Conservation (phyloP, 192 early-diverging fungal species). For the Umbelopsis sp. region DNA sequence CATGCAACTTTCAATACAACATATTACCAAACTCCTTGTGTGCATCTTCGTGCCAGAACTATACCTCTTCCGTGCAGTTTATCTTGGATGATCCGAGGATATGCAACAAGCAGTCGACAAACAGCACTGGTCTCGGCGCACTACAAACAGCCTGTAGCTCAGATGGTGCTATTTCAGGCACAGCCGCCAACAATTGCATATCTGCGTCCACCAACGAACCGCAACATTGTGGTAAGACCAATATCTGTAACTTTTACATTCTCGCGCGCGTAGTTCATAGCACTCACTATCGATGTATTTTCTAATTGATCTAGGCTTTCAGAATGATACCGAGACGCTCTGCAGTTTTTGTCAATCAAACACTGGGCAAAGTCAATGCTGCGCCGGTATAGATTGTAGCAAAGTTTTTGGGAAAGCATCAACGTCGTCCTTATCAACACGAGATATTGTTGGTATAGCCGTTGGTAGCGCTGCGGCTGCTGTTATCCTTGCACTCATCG, state of each 20-base stretch:
- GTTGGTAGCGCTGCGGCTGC: not conserved
- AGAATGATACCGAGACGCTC: slow-evolving; percentile 23
- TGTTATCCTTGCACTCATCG: not conserved
- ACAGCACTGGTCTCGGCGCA: not conserved
- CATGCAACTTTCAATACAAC: slow-evolving; percentile 14
- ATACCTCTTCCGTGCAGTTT: not conserved
- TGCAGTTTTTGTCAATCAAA: slow-evolving; percentile 30
- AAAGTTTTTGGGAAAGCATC: not conserved
- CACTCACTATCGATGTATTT: no score
- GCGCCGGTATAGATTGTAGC: slow-evolving; percentile 20
- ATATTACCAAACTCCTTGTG: slow-evolving; percentile 10
- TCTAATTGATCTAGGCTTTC: slow-evolving; percentile 18
- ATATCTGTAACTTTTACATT: no score
- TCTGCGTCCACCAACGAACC: not conserved
- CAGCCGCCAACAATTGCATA: not conserved
- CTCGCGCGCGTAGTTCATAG: no score
- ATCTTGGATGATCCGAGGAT: slow-evolving; percentile 1
- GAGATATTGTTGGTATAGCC: slow-evolving; percentile 11
- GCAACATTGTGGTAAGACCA: not conserved
- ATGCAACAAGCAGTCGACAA: not conserved
- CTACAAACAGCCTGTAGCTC: not conserved
- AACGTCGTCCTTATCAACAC: not conserved
- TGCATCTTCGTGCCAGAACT: not conserved
- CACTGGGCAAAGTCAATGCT: slow-evolving; percentile 9
- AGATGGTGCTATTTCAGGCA: not conserved